phyloP scores from a whole-genome alignment of 345 rosid genomes.

The Physaria fendleri region DNA sequence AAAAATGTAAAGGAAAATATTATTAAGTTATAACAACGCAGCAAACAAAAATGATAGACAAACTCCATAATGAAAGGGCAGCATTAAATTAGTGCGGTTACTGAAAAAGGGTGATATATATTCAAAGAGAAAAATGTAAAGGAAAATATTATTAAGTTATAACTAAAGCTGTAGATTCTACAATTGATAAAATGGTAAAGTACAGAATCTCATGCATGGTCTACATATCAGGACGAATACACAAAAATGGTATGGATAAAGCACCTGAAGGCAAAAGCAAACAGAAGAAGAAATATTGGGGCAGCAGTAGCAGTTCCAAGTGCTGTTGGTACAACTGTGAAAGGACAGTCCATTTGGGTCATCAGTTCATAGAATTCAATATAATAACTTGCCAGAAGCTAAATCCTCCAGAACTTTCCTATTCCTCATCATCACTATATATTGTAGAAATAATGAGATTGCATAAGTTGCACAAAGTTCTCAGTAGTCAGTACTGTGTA shows the following conservation, averaged over 20 bases:
- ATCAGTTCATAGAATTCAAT: constrained; percentile 66
- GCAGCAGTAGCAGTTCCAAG: constrained; percentile 95
- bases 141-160: neutral
- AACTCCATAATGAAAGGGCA: neutral
- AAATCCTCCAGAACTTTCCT: neutral
- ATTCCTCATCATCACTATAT: neutral
- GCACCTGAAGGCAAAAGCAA: constrained; percentile 99
- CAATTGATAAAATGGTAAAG: neutral
- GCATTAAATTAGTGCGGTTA: neutral
- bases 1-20: constrained; percentile 20
- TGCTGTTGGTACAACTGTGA: constrained; percentile 98
- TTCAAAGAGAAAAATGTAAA: neutral
- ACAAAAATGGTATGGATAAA: neutral
- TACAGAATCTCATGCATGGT: constrained; percentile 1
- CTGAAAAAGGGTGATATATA: neutral
- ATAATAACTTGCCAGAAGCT: constrained; percentile 18
- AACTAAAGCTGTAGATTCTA: neutral
- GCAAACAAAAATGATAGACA: constrained; percentile 4
- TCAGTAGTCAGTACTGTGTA: neutral
- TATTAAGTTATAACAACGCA: constrained; percentile 22
- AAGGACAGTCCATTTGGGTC: constrained; percentile 81
- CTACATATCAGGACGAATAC: neutral
- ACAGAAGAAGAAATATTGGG: constrained; percentile 92
- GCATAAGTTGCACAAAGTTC: neutral
- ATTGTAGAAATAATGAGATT: neutral